Conservation (phyloP, 202 grass and related monocot species). For the Zoysia matrella region DNA sequence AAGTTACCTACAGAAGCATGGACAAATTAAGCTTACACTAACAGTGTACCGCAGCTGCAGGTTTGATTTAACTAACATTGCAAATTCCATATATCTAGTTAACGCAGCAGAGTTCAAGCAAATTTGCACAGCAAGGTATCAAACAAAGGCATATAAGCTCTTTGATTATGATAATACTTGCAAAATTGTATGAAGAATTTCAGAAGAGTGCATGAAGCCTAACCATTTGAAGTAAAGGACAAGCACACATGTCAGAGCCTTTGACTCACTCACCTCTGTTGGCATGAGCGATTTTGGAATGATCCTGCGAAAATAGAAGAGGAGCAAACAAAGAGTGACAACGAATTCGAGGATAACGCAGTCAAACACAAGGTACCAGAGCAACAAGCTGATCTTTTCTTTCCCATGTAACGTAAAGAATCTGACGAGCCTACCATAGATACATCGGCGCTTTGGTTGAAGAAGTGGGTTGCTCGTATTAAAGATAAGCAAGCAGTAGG, state of each 20-base stretch:
- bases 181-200: neutral
- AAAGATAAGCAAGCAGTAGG: neutral
- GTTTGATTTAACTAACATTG: too few species aligned
- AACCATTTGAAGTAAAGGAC: neutral
- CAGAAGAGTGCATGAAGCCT: neutral
- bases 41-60: too few species aligned
- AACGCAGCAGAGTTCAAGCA: neutral
- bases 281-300: conserved; percentile 22
- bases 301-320: neutral
- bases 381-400: conserved; percentile 39
- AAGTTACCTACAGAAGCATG: conserved; percentile 1
- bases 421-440: conserved; percentile 19
- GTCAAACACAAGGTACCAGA: conserved; percentile 41
- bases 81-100: too few species aligned
- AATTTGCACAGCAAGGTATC: neutral
- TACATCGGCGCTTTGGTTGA: too few species aligned
- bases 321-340: conserved; percentile 16
- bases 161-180: neutral
- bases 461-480: too few species aligned
- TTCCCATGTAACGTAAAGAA: conserved; percentile 23
- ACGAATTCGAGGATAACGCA: conserved; percentile 45
- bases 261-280: conserved; percentile 91
- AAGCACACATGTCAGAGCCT: conserved; percentile 19
- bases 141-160: too few species aligned
- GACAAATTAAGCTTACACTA: neutral